Evolutionary conservation across 768 basidiomycete genomes (phyloP), one percentile per base, ranked within the genome.

Genomic region (Boletus sp.): DNA sequence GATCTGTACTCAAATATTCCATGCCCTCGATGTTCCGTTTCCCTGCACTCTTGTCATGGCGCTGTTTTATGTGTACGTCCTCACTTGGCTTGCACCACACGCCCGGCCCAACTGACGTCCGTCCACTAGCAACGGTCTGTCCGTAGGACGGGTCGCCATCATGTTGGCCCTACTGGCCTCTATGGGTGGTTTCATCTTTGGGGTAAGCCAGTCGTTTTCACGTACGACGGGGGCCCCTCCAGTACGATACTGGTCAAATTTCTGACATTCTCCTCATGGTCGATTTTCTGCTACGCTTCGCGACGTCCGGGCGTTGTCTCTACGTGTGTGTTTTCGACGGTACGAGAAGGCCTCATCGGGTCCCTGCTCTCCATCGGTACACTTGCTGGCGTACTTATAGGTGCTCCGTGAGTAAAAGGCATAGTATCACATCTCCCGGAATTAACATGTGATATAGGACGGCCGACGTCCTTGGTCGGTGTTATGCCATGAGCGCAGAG

Each of bases 161-260:
- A 78, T 83, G 75, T 73, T 89, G 49, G 87, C 87, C 62, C 64
- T 87, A 54, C 68, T 90, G 36, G 84, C 87, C 36, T 83, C 81
- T 50, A 87, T 89, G 79, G 88, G 87, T 55, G 87, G 88, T 47
- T 83, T 83, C 70, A 83, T 84, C 58, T 84, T 83, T 54, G 83
- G 82, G 52, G 70, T 70, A 61, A 41, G 71, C 24, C n/a, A 5
- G 11, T 18, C 6, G 5, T 37, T 37, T 39, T 50, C 18, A 4
- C 39, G 7, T 14, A 14, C 7, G 18, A 40, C 47, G n/a, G 30
- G 17, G n/a, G 29, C 24, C 41, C 1, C n/a, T 52, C 20, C 50
- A 78, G 74, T 87, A 87, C 61, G 86, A 89, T 68, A 89, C 86
- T 12, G 88, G 88, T 28, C 89, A 90, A 69, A 90, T 92, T 59